Evolutionary conservation across 805 yeast species (phyloP).

Genomic region (Nakazawaea molendinolei): DNA sequence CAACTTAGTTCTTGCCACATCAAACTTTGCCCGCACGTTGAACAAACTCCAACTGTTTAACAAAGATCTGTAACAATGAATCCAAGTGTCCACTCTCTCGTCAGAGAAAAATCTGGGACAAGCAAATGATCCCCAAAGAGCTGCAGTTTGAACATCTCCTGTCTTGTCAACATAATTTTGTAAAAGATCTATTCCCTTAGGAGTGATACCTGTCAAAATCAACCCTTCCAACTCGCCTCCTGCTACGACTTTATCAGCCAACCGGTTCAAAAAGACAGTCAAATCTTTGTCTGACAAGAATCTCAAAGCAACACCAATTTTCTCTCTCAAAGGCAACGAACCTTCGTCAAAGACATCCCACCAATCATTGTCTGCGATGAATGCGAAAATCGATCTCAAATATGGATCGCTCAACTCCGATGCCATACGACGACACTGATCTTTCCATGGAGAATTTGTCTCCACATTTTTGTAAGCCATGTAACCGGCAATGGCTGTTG

Average conservation of each 20-base stretch:
- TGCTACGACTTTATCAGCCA: constrained; percentile 63
- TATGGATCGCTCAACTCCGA: constrained; percentile 88
- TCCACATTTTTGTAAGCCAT: constrained; percentile 53
- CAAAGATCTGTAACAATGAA: constrained; percentile 56
- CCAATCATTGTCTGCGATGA: constrained; percentile 92
- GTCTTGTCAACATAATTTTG: constrained; percentile 87
- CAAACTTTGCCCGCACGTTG: constrained; percentile 75
- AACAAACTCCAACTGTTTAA: constrained; percentile 79
- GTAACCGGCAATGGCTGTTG: constrained; percentile 92
- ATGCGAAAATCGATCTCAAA: constrained; percentile 86
- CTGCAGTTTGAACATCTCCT: constrained; percentile 87
- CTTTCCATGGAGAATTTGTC: constrained; percentile 81
- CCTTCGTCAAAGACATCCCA: constrained; percentile 90
- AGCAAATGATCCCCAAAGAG: constrained; percentile 72
- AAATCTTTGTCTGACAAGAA: constrained; percentile 78
- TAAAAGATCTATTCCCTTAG: constrained; percentile 69
- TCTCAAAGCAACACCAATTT: constrained; percentile 85
- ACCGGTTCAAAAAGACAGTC: constrained; percentile 59
- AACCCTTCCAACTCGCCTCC: constrained; percentile 90
- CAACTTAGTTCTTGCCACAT: constrained; percentile 65
- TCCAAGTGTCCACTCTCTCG: constrained; percentile 71
- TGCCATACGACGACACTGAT: constrained; percentile 83
- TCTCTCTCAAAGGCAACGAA: constrained; percentile 79
- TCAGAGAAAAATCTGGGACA: constrained; percentile 80
- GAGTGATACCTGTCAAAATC: constrained; percentile 87